phyloP scores from a whole-genome alignment of 2,329 filamentous ascomycete species.

The Dactylella cylindrospora region DNA sequence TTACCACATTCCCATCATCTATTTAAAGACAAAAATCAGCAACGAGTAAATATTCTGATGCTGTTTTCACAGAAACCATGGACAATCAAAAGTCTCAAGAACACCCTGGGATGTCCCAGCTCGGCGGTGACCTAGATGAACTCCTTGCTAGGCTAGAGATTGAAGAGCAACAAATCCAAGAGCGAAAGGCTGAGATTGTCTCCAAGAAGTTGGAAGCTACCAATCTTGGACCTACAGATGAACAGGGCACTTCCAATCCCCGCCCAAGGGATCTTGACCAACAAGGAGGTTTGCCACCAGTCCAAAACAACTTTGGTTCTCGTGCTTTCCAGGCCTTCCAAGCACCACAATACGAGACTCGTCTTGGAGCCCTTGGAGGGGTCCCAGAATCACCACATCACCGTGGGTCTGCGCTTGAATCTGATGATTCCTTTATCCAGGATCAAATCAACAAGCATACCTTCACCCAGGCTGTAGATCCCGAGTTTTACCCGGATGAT shows the following conservation, averaged over 20 bases:
- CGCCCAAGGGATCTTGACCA: constrained; percentile 11
- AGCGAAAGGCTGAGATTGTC: constrained; percentile 32
- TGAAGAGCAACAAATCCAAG: constrained; percentile 35
- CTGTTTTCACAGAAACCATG: not conserved
- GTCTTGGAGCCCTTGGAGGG: not conserved
- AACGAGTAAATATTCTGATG: too few relatives aligned
- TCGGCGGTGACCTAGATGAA: constrained; percentile 27
- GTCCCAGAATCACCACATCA: constrained; percentile 17
- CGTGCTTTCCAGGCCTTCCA: constrained; percentile 18
- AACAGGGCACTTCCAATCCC: not conserved
- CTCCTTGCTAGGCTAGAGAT: constrained; percentile 31
- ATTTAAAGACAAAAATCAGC: too few relatives aligned
- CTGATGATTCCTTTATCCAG: constrained; percentile 38
- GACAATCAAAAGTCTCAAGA: constrained; percentile 9
- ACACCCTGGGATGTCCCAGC: constrained; percentile 6
- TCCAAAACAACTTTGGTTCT: constrained; percentile 8
- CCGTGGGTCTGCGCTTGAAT: constrained; percentile 14
- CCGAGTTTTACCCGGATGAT: constrained; percentile 34
- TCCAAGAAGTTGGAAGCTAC: constrained; percentile 25
- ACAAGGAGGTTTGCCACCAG: not conserved
- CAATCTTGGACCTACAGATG: constrained; percentile 12
- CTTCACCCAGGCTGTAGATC: constrained; percentile 30
- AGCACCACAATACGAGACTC: constrained; percentile 7
- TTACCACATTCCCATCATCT: too few relatives aligned
- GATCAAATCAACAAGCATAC: constrained; percentile 40